Conservation (phyloP, 768 basidiomycete genomes). For the Strobilomyces confusus region DNA sequence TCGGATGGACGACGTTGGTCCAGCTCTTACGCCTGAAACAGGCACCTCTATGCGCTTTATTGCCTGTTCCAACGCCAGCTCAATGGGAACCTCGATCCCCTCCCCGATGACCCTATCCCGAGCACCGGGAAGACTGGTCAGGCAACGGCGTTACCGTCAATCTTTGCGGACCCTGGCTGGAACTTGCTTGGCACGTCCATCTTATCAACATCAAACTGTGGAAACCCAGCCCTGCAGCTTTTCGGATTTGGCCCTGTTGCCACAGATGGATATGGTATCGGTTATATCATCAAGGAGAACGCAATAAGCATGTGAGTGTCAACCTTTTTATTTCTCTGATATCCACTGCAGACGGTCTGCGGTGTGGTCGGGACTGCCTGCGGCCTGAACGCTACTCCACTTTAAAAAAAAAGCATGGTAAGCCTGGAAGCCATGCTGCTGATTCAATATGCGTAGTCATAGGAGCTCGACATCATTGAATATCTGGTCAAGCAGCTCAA, state of each 20-base stretch:
- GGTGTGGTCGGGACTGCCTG: too few relatives aligned
- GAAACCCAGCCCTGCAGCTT: slow-evolving; percentile 86
- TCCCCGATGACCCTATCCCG: slow-evolving; percentile 36
- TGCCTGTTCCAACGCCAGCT: slow-evolving; percentile 88
- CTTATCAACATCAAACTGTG: slow-evolving; percentile 93
- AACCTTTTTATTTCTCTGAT: too few relatives aligned
- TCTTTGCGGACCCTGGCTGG: slow-evolving; percentile 92
- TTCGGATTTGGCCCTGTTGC: slow-evolving; percentile 97
- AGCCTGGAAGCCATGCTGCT: too few relatives aligned
- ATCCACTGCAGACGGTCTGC: too few relatives aligned
- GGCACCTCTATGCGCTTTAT: slow-evolving; percentile 91
- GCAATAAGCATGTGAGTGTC: slow-evolving; percentile 71
- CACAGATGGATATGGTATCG: slow-evolving; percentile 94
- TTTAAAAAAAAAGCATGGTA: neutral
- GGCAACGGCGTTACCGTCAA: slow-evolving; percentile 41
- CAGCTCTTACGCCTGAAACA: slow-evolving; percentile 21
- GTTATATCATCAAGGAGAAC: slow-evolving; percentile 98
- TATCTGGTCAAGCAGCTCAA: too few relatives aligned
- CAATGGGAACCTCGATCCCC: slow-evolving; percentile 37
- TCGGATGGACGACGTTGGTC: neutral
- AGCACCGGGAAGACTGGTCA: slow-evolving; percentile 8
- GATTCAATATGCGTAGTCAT: too few relatives aligned
- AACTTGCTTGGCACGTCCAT: slow-evolving; percentile 76
- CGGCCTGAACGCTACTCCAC: too few relatives aligned
- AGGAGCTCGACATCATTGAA: too few relatives aligned